Evolutionary conservation across 2,329 filamentous ascomycete species (phyloP).

Genomic region (Xylaria sp.): DNA sequence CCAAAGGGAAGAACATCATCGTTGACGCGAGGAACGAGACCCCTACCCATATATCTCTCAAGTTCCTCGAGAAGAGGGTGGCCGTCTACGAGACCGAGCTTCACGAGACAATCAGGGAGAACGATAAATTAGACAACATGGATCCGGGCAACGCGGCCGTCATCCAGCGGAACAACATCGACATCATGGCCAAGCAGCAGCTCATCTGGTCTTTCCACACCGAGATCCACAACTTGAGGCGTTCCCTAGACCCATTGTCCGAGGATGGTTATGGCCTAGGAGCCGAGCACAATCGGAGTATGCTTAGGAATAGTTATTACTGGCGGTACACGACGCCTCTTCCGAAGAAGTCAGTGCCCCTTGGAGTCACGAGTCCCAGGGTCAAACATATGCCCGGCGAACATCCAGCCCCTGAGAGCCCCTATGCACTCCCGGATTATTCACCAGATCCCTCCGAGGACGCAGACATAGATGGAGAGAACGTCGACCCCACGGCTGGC

Average conservation of each 20-base stretch:
- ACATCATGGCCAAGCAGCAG: slow-evolving; percentile 43
- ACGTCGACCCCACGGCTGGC: not conserved
- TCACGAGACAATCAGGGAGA: slow-evolving; percentile 14
- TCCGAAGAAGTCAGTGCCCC: slow-evolving; percentile 29
- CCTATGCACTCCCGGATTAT: slow-evolving; percentile 41
- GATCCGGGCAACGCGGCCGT: slow-evolving; percentile 38
- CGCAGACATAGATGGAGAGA: not conserved
- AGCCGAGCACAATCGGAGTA: slow-evolving; percentile 17
- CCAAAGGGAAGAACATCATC: not conserved
- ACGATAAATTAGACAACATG: slow-evolving; percentile 35
- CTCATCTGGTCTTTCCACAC: slow-evolving; percentile 38
- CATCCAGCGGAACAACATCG: slow-evolving; percentile 40
- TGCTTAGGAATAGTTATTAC: slow-evolving; percentile 20
- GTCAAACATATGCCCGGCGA: slow-evolving; percentile 41
- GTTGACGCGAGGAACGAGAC: not conserved
- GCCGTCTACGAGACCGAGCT: slow-evolving; percentile 22
- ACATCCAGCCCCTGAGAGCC: slow-evolving; percentile 27
- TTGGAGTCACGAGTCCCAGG: slow-evolving; percentile 32
- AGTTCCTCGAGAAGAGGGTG: slow-evolving; percentile 20
- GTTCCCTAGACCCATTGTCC: slow-evolving; percentile 21
- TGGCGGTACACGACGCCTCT: slow-evolving; percentile 31
- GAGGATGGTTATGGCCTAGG: slow-evolving; percentile 20
- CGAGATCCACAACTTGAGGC: slow-evolving; percentile 36
- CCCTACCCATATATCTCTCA: not conserved
- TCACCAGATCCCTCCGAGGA: slow-evolving; percentile 21